Base-by-base conservation (phyloP, 805 yeast species). In the Hanseniaspora osmophila region DNA sequence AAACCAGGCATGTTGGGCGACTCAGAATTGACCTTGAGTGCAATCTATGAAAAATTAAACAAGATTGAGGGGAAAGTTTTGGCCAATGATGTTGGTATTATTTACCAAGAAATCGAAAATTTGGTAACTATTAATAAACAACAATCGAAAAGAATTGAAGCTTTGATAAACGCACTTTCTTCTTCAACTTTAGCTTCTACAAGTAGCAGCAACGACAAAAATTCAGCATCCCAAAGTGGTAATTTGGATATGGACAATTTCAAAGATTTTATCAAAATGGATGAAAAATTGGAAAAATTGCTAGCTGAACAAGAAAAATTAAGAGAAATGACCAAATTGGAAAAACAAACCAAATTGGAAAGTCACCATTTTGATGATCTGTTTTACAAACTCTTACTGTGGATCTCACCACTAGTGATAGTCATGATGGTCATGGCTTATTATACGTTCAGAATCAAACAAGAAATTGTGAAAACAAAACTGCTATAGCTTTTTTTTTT, bases 401-500 rank as follows among this genome's bases (percentile, higher is more conserved):
- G 64, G 63, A 30, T 62, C 11, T 42, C 58, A 2, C 65, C 66
- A 16, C 47, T 62, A 17, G 50, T 54, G 16, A 41, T 58, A 18
- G 49, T 62, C 3, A 53, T 61, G 55, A 42, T 54, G 13, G 51
- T 60, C 5, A 58, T 62, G 63, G 62, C 60, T 3, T 62, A 62
- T 48, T 60, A 59, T 42, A 62, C 65, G 12, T 61, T 58, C 47
- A 55, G 49, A 45, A 61, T 61, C 32, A 59, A 59, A 45, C 63
- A 60, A 52, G 65, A 62, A 41, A 60, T 62, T 41, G 54, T 53
- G 10, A 62, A 62, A 47, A 59, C 64, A 15, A 62, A 62, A 48
- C 44, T 59, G 32, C 47, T 62, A 40, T 62, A 51, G 52, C 9
- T n/a, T 40, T 27, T 30, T 7, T 12, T n/a, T 41, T 6, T 32